Percentiles rank a stretch among this genome's conserved stretches.
Evolutionary conservation across 768 basidiomycete genomes (phyloP).

Genomic region (Suillus subaureus): DNA sequence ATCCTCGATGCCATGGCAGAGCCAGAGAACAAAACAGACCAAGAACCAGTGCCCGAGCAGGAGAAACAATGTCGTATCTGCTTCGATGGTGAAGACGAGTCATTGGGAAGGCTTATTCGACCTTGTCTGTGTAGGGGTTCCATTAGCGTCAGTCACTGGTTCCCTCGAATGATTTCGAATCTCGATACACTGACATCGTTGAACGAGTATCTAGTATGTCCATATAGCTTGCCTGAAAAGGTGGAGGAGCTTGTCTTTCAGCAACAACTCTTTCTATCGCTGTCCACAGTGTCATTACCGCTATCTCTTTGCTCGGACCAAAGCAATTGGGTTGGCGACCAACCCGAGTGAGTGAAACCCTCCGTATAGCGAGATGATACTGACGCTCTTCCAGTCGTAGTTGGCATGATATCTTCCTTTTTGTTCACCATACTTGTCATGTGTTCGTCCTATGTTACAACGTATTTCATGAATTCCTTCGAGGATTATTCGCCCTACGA

Average conservation of each 20-base stretch:
- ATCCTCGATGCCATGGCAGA: background rate
- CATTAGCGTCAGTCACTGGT: slow-evolving; percentile 58
- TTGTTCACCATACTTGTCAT: slow-evolving; percentile 69
- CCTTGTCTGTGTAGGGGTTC: slow-evolving; percentile 74
- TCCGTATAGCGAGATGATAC: slow-evolving; percentile 18
- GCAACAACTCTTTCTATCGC: slow-evolving; percentile 71
- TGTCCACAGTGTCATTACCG: slow-evolving; percentile 82
- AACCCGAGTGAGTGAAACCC: slow-evolving; percentile 58
- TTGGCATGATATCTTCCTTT: slow-evolving; percentile 60
- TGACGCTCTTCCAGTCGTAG: slow-evolving; percentile 43
- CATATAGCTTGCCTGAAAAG: slow-evolving; percentile 77
- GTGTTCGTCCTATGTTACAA: slow-evolving; percentile 69
- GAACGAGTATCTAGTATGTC: slow-evolving; percentile 56
- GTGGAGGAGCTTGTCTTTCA: slow-evolving; percentile 68
- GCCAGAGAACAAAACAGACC: slow-evolving; percentile 20
- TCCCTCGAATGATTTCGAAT: background rate
- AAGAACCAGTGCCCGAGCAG: slow-evolving; percentile 21
- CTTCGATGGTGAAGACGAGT: slow-evolving; percentile 64
- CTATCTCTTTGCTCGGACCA: slow-evolving; percentile 77
- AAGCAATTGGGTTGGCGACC: slow-evolving; percentile 70
- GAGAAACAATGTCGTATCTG: slow-evolving; percentile 87
- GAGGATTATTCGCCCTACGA: slow-evolving; percentile 50
- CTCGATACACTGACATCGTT: slow-evolving; percentile 16
- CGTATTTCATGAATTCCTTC: slow-evolving; percentile 62
- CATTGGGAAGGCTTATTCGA: slow-evolving; percentile 75